These are phyloP conservation scores for Penicillium sp. DNA, from an alignment of 2,329 filamentous ascomycete genomes.

Conservation along the genomic window DNA sequence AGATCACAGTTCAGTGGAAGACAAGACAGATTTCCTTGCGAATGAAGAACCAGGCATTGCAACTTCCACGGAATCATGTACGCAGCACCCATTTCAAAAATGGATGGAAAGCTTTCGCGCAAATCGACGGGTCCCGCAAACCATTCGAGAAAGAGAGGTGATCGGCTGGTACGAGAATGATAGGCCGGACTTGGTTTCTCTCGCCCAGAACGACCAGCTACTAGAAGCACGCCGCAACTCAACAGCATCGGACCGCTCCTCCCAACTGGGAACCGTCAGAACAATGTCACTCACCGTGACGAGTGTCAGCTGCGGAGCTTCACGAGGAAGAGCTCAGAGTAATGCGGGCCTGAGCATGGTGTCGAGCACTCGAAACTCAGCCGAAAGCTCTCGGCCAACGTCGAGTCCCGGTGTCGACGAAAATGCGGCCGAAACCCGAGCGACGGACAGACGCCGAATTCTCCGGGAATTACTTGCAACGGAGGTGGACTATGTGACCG, in stretches of 20 bases:
- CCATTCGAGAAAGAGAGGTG: constrained; percentile 25
- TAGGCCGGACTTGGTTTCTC: constrained; percentile 9
- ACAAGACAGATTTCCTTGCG: constrained; percentile 3
- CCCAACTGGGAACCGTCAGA: constrained; percentile 72
- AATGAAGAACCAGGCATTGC: constrained; percentile 6
- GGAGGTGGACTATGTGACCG: constrained; percentile 82
- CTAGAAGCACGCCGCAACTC: constrained; percentile 10
- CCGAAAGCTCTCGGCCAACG: constrained; percentile 49
- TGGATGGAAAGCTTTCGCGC: constrained; percentile 36
- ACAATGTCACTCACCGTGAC: constrained; percentile 74
- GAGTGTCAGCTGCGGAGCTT: constrained; percentile 63
- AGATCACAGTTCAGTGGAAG: constrained; percentile 1
- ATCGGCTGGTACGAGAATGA: constrained; percentile 34
- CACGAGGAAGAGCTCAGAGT: constrained; percentile 53
- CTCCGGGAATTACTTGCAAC: constrained; percentile 80
- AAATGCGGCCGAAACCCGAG: constrained; percentile 58
- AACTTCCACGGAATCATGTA: constrained; percentile 6
- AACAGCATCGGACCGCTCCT: constrained; percentile 65
- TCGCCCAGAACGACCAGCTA: constrained; percentile 7
- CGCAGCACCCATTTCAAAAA: constrained; percentile 28
- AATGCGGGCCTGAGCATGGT: constrained; percentile 50
- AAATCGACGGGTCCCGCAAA: constrained; percentile 17
- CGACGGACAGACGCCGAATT: constrained; percentile 69
- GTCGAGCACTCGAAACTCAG: constrained; percentile 59
- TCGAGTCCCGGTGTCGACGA: constrained; percentile 55